These are phyloP conservation scores for Phytophthora litchii DNA, from an alignment of 352 stramenopile genomes.

Conservation along the genomic window DNA sequence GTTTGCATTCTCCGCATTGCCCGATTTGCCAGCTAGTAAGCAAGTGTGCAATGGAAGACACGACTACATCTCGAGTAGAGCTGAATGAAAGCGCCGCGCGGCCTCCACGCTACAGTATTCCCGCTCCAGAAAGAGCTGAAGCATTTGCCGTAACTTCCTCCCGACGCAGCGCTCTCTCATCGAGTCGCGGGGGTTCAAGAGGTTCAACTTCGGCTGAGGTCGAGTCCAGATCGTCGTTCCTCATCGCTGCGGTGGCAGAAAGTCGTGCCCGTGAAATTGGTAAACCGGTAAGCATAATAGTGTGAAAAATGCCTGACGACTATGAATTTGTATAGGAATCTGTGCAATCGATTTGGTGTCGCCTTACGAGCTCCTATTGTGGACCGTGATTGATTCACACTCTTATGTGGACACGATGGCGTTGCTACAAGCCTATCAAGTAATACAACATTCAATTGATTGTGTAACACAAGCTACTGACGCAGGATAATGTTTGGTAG, in stretches of 20 bases:
- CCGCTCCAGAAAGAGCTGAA: conserved; percentile 28
- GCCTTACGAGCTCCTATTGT: conserved; percentile 76
- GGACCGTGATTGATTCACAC: conserved; percentile 82
- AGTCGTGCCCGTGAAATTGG: conserved; percentile 67
- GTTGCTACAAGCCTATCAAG: conserved; percentile 75
- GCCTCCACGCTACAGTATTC: conserved; percentile 41
- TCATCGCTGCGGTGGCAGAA: conserved; percentile 66
- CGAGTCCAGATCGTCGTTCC: conserved; percentile 44
- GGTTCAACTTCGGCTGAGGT: conserved; percentile 20
- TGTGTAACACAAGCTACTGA: neutral
- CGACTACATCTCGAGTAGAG: conserved; percentile 26
- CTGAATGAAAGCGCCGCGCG: conserved; percentile 36
- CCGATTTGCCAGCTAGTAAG: conserved; percentile 11
- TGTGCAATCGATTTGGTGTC: conserved; percentile 75
- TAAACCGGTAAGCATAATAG: conserved; percentile 12
- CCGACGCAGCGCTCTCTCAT: conserved; percentile 1
- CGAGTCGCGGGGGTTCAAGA: conserved; percentile 28
- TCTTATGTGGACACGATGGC: conserved; percentile 74
- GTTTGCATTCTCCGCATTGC: conserved; percentile 19
- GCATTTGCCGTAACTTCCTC: conserved; percentile 4
- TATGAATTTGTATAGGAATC: conserved; percentile 41
- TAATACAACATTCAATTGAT: conserved; percentile 15
- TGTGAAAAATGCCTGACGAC: neutral
- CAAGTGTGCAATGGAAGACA: conserved; percentile 27
- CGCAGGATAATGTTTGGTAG: conserved; percentile 25